Evolutionary conservation across 2,329 filamentous ascomycete species (phyloP).

Genomic region (Arachnopeziza araneosa): DNA sequence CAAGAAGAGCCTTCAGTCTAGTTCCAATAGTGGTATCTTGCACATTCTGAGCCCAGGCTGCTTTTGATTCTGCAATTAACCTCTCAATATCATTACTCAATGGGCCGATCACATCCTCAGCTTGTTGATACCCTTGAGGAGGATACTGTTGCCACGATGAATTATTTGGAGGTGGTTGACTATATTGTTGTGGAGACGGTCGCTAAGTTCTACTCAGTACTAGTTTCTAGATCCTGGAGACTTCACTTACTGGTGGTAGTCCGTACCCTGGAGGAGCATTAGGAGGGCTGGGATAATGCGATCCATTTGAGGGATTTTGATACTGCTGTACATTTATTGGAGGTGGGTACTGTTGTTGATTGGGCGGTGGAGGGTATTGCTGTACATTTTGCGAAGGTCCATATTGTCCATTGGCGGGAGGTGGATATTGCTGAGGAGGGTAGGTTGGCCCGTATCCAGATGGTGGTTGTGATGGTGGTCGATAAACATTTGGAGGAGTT

Average conservation of each 20-base stretch:
- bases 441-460: conserved; percentile 26
- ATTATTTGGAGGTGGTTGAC: conserved; percentile 34
- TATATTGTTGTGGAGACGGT: conserved; percentile 28
- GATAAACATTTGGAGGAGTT: conserved; percentile 57
- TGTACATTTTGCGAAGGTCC: conserved; percentile 8
- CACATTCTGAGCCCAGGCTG: conserved; percentile 69
- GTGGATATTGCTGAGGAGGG: conserved; percentile 29
- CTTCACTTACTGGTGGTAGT: conserved; percentile 23
- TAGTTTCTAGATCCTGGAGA: neutral
- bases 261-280: conserved; percentile 23
- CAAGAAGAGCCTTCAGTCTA: conserved; percentile 77
- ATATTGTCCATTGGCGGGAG: conserved; percentile 21
- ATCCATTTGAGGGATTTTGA: conserved; percentile 2
- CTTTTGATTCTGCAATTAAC: conserved; percentile 67
- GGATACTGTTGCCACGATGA: conserved; percentile 29
- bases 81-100: conserved; percentile 79
- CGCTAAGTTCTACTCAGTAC: conserved; percentile 6
- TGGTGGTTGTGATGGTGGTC: conserved; percentile 34
- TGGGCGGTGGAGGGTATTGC: conserved; percentile 13
- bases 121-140: conserved; percentile 24
- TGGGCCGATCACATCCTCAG: conserved; percentile 60
- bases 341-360: conserved; percentile 3
- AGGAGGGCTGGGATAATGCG: neutral
- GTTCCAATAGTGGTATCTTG: conserved; percentile 71
- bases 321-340: conserved; percentile 10